phyloP scores from a whole-genome alignment of 73 alveolate species.

The Tetrahymena malaccensis region DNA sequence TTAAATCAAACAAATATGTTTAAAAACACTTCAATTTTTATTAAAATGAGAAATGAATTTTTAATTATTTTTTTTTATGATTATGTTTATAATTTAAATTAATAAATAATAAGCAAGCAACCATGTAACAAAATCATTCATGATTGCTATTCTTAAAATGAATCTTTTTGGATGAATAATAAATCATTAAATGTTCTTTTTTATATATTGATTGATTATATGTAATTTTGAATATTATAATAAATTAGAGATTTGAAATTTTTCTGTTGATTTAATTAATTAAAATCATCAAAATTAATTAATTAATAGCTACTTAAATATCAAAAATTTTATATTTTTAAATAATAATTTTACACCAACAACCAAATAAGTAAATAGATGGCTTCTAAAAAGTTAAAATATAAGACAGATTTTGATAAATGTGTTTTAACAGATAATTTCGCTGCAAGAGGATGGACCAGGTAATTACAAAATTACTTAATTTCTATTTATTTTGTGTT shows the following conservation, averaged over 20 bases:
- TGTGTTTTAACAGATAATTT: conserved; percentile 84
- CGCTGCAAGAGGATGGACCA: conserved; percentile 91
- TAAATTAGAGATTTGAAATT: background rate
- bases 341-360: background rate
- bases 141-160: too few species aligned
- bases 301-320: background rate
- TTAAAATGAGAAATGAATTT: too few species aligned
- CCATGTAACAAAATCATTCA: too few species aligned
- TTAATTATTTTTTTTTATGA: too few species aligned
- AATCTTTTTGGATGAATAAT: too few species aligned
- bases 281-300: background rate
- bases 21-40: too few species aligned
- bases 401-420: conserved; percentile 94
- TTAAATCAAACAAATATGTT: too few species aligned
- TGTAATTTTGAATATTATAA: background rate
- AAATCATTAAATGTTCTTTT: too few species aligned
- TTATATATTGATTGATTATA: background rate
- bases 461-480: conserved; percentile 42
- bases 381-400: conserved; percentile 56
- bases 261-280: background rate
- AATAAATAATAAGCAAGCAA: too few species aligned
- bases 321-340: background rate
- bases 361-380: background rate
- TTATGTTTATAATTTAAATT: background rate
- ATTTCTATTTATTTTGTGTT: too few species aligned